phyloP scores from a whole-genome alignment of 192 early-diverging fungal genomes.

The Mycoemilia scoparia region DNA sequence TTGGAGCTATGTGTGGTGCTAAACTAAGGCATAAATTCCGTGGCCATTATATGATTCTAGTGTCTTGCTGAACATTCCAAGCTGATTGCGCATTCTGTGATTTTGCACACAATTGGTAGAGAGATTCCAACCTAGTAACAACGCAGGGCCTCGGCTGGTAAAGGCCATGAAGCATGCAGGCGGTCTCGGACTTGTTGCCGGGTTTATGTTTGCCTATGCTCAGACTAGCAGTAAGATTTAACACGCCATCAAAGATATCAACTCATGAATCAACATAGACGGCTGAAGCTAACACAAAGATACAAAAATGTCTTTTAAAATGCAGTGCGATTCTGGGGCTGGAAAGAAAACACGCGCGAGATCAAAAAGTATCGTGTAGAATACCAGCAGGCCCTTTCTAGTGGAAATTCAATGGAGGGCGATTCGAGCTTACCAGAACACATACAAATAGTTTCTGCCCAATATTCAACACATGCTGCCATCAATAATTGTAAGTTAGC shows the following conservation, averaged over 20 bases:
- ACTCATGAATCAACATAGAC: too few species aligned
- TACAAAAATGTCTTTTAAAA: too few species aligned
- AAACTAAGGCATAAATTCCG: neutral
- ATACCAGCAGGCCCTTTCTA: conserved; percentile 36
- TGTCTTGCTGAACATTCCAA: too few species aligned
- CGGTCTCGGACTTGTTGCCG: conserved; percentile 35
- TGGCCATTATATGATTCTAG: too few species aligned
- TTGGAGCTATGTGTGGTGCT: conserved; percentile 5
- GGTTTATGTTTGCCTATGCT: conserved; percentile 66
- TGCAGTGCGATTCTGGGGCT: conserved; percentile 78
- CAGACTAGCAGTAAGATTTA: conserved; percentile 50
- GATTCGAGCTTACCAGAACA: conserved; percentile 31
- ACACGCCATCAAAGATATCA: conserved; percentile 9
- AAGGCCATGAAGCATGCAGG: conserved; percentile 34
- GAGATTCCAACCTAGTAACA: conserved; percentile 35
- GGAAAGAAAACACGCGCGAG: conserved; percentile 71
- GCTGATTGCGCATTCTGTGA: neutral
- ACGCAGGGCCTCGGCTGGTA: conserved; percentile 20
- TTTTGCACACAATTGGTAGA: conserved; percentile 6
- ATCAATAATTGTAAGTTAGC: conserved; percentile 45
- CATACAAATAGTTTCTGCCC: conserved; percentile 38
- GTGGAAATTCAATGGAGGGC: conserved; percentile 53
- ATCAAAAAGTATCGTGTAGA: conserved; percentile 44
- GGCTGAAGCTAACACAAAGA: too few species aligned
- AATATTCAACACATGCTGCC: conserved; percentile 46